phyloP scores from a whole-genome alignment of 306 rosid genomes.

The Vigna unguiculata region DNA sequence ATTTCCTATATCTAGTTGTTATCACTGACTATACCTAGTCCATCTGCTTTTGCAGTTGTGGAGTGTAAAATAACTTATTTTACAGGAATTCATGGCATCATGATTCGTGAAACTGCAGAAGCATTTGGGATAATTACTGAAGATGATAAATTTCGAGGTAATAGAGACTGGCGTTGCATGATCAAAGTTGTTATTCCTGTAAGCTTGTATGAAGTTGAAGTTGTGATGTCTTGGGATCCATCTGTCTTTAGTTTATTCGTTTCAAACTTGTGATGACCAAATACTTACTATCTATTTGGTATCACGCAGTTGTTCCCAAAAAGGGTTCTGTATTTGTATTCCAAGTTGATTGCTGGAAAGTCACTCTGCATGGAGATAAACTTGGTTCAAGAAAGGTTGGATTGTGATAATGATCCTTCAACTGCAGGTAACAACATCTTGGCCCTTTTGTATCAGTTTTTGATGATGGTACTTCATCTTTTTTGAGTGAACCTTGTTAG shows the following conservation, averaged over 20 bases:
- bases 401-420: conserved; percentile 44
- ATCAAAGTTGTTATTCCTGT: conserved; percentile 23
- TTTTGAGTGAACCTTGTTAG: background rate
- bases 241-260: background rate
- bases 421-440: conserved; percentile 36
- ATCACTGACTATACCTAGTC: conserved; percentile 25
- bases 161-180: conserved; percentile 32
- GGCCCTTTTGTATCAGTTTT: background rate
- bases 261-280: conserved; percentile 22
- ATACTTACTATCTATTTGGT: conserved; percentile 32
- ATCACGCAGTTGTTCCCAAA: conserved; percentile 84
- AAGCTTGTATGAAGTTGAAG: conserved; percentile 20
- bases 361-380: conserved; percentile 82
- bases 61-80: conserved; percentile 68
- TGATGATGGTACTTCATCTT: conserved; percentile 6
- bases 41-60: conserved; percentile 62
- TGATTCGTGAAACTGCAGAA: conserved; percentile 91
- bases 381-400: conserved; percentile 70
- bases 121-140: conserved; percentile 77
- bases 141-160: conserved; percentile 73
- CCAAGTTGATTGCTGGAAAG: conserved; percentile 84
- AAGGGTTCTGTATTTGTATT: conserved; percentile 70
- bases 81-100: conserved; percentile 70
- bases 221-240: conserved; percentile 4
- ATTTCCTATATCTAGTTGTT: background rate